Evolutionary conservation across 306 rosid genomes (phyloP).

Genomic region (Cicer arietinum): DNA sequence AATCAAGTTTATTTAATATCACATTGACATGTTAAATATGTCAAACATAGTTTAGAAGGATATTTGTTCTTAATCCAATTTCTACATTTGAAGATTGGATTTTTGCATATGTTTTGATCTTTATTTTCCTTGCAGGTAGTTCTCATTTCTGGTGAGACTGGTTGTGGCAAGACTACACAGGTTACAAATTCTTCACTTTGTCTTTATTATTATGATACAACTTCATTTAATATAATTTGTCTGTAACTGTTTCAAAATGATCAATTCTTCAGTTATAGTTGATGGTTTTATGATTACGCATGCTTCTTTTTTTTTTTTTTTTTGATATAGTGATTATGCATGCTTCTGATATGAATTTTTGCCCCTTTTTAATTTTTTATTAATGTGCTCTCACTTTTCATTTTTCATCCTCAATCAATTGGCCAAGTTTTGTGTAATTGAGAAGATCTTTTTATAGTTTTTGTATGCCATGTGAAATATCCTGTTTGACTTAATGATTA

Average conservation of each 20-base stretch:
- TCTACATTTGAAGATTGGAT: constrained; percentile 28
- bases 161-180: constrained; percentile 99
- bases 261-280: constrained; percentile 5
- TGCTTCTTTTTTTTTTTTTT: background rate
- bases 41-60: constrained; percentile 20
- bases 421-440: constrained; percentile 33
- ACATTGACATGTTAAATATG: constrained; percentile 37
- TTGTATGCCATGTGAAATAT: constrained; percentile 40
- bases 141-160: constrained; percentile 93
- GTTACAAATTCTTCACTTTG: constrained; percentile 65
- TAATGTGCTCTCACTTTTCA: constrained; percentile 1
- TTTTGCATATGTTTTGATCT: constrained; percentile 44
- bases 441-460: constrained; percentile 31
- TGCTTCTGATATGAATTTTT: constrained; percentile 15
- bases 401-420: constrained; percentile 5
- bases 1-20: constrained; percentile 29
- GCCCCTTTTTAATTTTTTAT: constrained; percentile 17
- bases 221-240: constrained; percentile 47
- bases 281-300: constrained; percentile 18
- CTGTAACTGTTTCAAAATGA: constrained; percentile 31
- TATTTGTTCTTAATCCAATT: constrained; percentile 34
- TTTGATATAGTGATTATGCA: constrained; percentile 13
- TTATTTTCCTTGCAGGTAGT: constrained; percentile 70
- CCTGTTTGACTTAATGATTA: constrained; percentile 32
- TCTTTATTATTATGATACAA: constrained; percentile 47